These are phyloP conservation scores for Fusarium poae DNA, from an alignment of 2,329 filamentous ascomycete species.

Conservation along the genomic window DNA sequence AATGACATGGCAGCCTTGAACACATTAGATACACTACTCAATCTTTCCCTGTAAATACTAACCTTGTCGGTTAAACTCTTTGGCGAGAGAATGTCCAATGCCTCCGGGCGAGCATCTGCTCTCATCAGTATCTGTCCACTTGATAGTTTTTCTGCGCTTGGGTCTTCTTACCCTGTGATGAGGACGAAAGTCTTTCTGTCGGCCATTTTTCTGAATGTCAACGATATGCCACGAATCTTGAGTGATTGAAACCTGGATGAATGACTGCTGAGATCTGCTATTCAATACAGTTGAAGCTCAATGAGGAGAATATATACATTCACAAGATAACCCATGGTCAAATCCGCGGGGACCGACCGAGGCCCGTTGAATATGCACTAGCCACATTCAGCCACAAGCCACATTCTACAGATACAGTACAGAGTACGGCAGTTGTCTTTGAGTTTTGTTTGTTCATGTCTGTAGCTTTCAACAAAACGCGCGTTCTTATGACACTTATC, in stretches of 20 bases:
- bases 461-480: neutral
- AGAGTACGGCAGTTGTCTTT: neutral
- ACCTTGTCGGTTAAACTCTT: conserved; percentile 67
- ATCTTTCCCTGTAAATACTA: accelerated
- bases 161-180: conserved; percentile 25
- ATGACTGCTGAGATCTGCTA: neutral
- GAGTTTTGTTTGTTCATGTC: neutral
- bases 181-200: conserved; percentile 51
- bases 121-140: neutral
- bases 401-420: neutral
- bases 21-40: neutral
- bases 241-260: neutral
- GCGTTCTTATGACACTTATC: accelerated
- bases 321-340: neutral
- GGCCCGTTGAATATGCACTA: neutral
- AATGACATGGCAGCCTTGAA: conserved; percentile 62
- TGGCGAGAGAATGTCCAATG: conserved; percentile 67
- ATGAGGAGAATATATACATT: conserved; percentile 8
- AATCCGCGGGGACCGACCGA: conserved; percentile 6
- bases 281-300: neutral
- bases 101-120: conserved; percentile 70
- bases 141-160: neutral
- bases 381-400: neutral
- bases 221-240: accelerated
- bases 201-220: conserved; percentile 22